Percentiles rank a stretch among this genome's conserved stretches.
phyloP scores from a whole-genome alignment of 768 basidiomycete genomes.

The Coprinopsis marcescibilis region DNA sequence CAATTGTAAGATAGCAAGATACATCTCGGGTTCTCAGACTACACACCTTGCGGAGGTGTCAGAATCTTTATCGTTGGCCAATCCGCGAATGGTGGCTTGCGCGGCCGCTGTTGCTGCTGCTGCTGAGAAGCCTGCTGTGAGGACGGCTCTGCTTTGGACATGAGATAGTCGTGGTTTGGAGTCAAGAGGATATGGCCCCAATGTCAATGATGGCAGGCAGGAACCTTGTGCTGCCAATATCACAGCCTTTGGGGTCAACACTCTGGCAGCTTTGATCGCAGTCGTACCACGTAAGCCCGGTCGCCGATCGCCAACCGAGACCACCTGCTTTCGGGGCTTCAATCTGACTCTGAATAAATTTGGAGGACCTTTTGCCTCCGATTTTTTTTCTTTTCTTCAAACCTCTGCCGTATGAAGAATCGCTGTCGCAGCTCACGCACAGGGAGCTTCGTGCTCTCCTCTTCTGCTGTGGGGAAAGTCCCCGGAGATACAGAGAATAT shows the following conservation, averaged over 20 bases:
- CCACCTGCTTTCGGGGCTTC: constrained; percentile 9
- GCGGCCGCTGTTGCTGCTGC: constrained; percentile 26
- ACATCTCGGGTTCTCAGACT: no score
- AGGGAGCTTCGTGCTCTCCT: constrained; percentile 41
- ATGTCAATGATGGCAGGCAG: constrained; percentile 2
- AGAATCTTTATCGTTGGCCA: constrained; percentile 53
- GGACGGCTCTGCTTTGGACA: constrained; percentile 23
- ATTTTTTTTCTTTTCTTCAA: constrained; percentile 17
- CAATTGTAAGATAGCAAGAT: constrained; percentile 2
- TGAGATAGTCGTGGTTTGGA: constrained; percentile 6
- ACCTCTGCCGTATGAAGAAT: constrained; percentile 63
- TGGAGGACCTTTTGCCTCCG: constrained; percentile 9
- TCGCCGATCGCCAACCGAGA: not conserved
- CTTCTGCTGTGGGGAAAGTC: constrained; percentile 87
- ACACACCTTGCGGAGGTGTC: constrained; percentile 43
- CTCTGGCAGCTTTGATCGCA: not conserved
- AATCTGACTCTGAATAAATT: constrained; percentile 21
- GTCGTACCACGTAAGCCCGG: constrained; percentile 2
- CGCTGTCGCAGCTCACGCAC: constrained; percentile 82
- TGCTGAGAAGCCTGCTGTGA: constrained; percentile 20
- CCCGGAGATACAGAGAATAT: constrained; percentile 80
- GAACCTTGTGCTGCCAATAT: not conserved
- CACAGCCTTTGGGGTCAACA: constrained; percentile 12
- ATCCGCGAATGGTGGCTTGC: constrained; percentile 36
- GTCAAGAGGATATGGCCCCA: constrained; percentile 7